Conservation (phyloP, 2,329 filamentous ascomycete species). For the Thielaviopsis populi region DNA sequence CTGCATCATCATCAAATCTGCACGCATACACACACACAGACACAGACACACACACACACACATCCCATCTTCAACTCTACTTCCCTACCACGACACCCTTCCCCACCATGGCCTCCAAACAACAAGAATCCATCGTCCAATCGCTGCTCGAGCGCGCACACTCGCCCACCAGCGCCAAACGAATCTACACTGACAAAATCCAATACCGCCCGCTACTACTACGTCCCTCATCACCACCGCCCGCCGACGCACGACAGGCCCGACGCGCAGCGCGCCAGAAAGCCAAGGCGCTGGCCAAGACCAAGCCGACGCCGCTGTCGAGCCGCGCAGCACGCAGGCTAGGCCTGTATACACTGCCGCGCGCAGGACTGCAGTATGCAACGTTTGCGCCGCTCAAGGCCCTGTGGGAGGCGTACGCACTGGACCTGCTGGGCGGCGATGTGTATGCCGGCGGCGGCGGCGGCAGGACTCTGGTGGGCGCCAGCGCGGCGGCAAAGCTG, state of each 20-base stretch:
- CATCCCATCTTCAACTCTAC: neutral
- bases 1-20: neutral
- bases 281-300: slow-evolving; percentile 22
- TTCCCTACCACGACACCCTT: neutral
- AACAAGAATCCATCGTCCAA: slow-evolving; percentile 31
- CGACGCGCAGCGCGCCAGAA: slow-evolving; percentile 35
- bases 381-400: slow-evolving; percentile 63
- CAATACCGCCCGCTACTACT: slow-evolving; percentile 69
- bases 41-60: too few relatives aligned
- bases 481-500: slow-evolving; percentile 54
- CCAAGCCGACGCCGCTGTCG: slow-evolving; percentile 53
- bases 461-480: slow-evolving; percentile 42
- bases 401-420: slow-evolving; percentile 75
- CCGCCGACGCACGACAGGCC: slow-evolving; percentile 42
- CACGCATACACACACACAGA: too few relatives aligned
- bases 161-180: slow-evolving; percentile 51
- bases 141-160: slow-evolving; percentile 64
- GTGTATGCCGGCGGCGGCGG: slow-evolving; percentile 39
- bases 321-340: slow-evolving; percentile 61
- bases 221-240: slow-evolving; percentile 54
- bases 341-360: slow-evolving; percentile 49
- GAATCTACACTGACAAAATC: slow-evolving; percentile 70
- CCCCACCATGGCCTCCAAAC: slow-evolving; percentile 23
- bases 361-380: slow-evolving; percentile 35
- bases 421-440: slow-evolving; percentile 51